A percentile compares a stretch with the other conserved stretches of the same genome.
phyloP scores from a whole-genome alignment of 257 asterid species.

The Fraxinus quadrangulata region DNA sequence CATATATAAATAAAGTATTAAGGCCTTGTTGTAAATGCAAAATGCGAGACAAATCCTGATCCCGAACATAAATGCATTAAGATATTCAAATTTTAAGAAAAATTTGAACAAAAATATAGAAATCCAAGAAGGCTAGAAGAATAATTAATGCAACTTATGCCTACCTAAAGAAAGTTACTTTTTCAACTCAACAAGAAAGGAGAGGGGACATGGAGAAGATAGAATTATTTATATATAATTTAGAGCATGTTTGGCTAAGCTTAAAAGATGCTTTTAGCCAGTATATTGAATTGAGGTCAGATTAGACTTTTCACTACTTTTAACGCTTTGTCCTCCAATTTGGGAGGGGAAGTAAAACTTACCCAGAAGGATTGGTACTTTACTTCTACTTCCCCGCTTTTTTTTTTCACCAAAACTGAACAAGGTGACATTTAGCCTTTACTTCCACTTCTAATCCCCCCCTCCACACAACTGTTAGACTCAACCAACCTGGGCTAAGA shows the following conservation, averaged over 20 bases:
- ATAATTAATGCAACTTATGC: neutral
- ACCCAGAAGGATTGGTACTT: neutral
- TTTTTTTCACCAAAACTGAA: neutral
- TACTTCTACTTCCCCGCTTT: neutral
- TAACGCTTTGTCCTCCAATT: neutral
- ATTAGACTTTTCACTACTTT: neutral
- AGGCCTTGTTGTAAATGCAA: slow-evolving; percentile 15
- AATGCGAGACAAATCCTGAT: neutral
- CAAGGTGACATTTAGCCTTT: neutral
- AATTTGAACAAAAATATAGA: neutral
- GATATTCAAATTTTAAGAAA: neutral
- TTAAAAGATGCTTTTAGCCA: neutral
- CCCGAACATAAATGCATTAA: neutral
- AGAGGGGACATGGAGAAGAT: neutral
- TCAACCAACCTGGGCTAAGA: neutral
- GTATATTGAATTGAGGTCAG: neutral
- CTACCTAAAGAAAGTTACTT: neutral
- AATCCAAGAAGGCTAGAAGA: neutral
- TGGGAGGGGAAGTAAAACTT: neutral
- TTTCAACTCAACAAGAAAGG: neutral
- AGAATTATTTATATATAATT: neutral
- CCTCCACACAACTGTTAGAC: neutral
- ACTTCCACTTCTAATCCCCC: neutral
- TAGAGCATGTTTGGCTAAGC: neutral
- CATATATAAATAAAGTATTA: slow-evolving; percentile 31